These are phyloP conservation scores for Pleurotus tuber-regium DNA, from an alignment of 768 basidiomycete species.

Conservation along the genomic window DNA sequence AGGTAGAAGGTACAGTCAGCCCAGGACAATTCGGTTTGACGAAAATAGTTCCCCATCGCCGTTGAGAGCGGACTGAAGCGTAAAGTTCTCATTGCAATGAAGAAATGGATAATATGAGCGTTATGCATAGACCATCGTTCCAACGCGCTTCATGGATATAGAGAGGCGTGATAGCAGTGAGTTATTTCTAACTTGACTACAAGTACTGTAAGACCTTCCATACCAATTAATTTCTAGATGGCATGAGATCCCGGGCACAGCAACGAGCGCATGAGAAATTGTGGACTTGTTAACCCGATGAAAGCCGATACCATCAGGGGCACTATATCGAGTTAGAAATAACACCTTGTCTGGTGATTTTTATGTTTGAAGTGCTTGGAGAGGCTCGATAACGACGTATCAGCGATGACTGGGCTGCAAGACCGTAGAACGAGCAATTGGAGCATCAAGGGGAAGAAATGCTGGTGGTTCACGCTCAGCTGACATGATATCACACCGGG, in stretches of 20 bases:
- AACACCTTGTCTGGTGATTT: too few species aligned
- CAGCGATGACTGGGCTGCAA: background rate
- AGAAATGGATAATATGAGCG: too few species aligned
- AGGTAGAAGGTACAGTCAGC: background rate
- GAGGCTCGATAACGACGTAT: background rate
- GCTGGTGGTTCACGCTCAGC: background rate
- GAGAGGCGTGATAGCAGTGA: background rate
- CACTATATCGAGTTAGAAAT: background rate
- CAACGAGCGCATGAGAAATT: background rate
- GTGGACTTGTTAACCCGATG: background rate
- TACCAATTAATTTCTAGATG: background rate
- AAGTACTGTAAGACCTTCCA: too few species aligned
- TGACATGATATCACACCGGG: conserved; percentile 2
- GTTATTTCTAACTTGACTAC: background rate
- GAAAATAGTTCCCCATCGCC: conserved; percentile 1
- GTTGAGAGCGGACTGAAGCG: background rate
- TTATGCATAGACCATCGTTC: background rate
- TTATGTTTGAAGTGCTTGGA: background rate
- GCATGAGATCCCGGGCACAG: background rate
- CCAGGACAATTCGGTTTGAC: background rate
- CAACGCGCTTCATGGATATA: background rate
- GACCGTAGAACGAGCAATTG: background rate
- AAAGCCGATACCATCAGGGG: background rate
- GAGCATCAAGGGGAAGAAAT: conserved; percentile 15
- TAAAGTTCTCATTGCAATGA: background rate